phyloP scores from a whole-genome alignment of 2,329 filamentous ascomycete genomes.

The Dactylellina parvicollis region DNA sequence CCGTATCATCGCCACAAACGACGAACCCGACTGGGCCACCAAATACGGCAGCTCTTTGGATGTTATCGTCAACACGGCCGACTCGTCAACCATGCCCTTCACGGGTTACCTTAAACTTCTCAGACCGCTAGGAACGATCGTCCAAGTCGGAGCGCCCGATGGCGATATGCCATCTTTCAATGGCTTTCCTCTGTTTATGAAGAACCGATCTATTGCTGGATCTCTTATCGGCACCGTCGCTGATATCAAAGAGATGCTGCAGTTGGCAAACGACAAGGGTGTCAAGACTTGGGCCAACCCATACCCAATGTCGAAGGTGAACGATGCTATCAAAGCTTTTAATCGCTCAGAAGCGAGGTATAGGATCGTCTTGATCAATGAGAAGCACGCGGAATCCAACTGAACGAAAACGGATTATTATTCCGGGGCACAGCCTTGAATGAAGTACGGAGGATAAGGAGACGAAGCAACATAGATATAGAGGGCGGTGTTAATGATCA shows the following conservation, averaged over 20 bases:
- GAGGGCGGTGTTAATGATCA: slow-evolving; percentile 1
- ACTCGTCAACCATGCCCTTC: slow-evolving; percentile 70
- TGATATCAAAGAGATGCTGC: slow-evolving; percentile 71
- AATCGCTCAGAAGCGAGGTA: slow-evolving; percentile 61
- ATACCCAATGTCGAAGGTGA: slow-evolving; percentile 66
- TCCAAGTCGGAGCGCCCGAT: slow-evolving; percentile 75
- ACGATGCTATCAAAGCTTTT: slow-evolving; percentile 58
- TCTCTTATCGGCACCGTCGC: slow-evolving; percentile 66
- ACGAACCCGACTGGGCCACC: slow-evolving; percentile 70
- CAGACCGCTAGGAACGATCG: slow-evolving; percentile 69
- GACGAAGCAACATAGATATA: not conserved
- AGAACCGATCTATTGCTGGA: slow-evolving; percentile 67
- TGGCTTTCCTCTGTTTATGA: slow-evolving; percentile 70
- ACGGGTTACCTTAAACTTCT: slow-evolving; percentile 71
- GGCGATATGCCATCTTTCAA: slow-evolving; percentile 66
- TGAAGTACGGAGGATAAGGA: not conserved
- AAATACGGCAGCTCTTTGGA: slow-evolving; percentile 67
- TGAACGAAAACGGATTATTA: not conserved
- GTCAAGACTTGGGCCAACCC: slow-evolving; percentile 72
- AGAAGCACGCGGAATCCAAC: slow-evolving; percentile 55
- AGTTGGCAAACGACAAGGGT: slow-evolving; percentile 69
- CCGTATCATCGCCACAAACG: slow-evolving; percentile 66
- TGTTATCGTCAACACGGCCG: slow-evolving; percentile 70
- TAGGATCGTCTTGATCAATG: slow-evolving; percentile 65
- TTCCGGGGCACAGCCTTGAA: not conserved